Conservation (phyloP, 2,329 filamentous ascomycete genomes). For the Diaporthe amygdali region DNA sequence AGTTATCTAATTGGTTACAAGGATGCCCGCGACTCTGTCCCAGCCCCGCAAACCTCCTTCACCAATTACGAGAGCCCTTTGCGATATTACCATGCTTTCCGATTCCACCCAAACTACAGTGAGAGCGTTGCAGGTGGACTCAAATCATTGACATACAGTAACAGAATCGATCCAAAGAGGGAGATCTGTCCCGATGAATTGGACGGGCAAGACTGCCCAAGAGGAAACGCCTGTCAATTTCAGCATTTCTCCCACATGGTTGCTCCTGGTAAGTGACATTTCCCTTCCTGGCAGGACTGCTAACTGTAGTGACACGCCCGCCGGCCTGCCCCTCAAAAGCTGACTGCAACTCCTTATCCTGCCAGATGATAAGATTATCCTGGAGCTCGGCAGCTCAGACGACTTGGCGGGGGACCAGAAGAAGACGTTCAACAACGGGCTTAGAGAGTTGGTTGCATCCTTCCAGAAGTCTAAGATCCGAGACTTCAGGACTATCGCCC, state of each 20-base stretch:
- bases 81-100: constrained; percentile 82
- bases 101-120: constrained; percentile 82
- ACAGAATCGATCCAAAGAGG: constrained; percentile 79
- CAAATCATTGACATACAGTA: constrained; percentile 91
- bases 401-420: constrained; percentile 67
- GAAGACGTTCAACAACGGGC: constrained; percentile 65
- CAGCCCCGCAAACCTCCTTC: constrained; percentile 28
- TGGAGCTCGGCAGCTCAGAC: constrained; percentile 71
- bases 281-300: constrained; percentile 26
- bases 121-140: constrained; percentile 76
- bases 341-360: constrained; percentile 47
- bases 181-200: constrained; percentile 80
- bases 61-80: constrained; percentile 83
- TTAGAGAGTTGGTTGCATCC: constrained; percentile 64
- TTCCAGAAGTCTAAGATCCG: constrained; percentile 64
- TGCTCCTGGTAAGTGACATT: constrained; percentile 72
- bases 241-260: constrained; percentile 81
- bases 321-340: constrained; percentile 47
- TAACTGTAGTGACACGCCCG: constrained; percentile 27
- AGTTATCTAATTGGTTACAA: constrained; percentile 30
- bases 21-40: constrained; percentile 21
- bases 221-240: constrained; percentile 72
- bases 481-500: constrained; percentile 71
- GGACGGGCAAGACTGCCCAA: constrained; percentile 70
- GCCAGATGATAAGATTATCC: constrained; percentile 75